Base-by-base conservation (phyloP, 192 early-diverging fungal species). In the Umbelopsis sp. region DNA sequence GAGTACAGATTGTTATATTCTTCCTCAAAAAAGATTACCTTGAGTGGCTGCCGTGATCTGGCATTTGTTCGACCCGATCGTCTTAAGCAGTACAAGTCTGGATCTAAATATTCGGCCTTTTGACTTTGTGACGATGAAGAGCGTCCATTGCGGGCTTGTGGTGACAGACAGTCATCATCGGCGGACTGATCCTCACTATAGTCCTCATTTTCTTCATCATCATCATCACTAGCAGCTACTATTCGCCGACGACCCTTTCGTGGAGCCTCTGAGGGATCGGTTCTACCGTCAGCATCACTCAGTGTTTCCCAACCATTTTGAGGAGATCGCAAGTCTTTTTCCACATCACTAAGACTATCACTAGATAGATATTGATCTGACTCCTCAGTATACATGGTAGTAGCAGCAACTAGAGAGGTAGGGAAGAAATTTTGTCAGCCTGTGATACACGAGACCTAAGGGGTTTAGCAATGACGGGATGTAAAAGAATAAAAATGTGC, bases 81-180 rank as follows among this genome's bases (percentile, higher is more conserved):
- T 61, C 90, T 77, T 10, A 91, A 75, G 46, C 89, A 87, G 68
- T 87, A 91, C 37, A 91, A 71, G 25, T 90, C 88, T 16, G 90
- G 87, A 76, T 91, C 88, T 0, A 78, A 45, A 27, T 71, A 71
- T 9, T 50, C 64, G 22, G 22, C 61, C 37, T 65, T 18, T 27
- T 66, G 27, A 20, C 51, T 68, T 51, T 51, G 67, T 8, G 21
- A 16, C 7, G 30, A 61, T 35, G 55, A 35, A 18, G 55, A 35
- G 18, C 33, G 55, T 27, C 55, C 55, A 35, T 61, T 37, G 30
- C 33, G 27, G 3, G 55, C 13, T 16, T n/a, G 55, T 35, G 55
- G 55, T 18, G 55, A 61, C 16, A 8, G 4, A 16, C 25, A 1
- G 3, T 35, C 27, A 13, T 15, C 33, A 35, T 61, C 33, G 13